Conservation (phyloP, 306 rosid species). For the Cucumis melo region DNA sequence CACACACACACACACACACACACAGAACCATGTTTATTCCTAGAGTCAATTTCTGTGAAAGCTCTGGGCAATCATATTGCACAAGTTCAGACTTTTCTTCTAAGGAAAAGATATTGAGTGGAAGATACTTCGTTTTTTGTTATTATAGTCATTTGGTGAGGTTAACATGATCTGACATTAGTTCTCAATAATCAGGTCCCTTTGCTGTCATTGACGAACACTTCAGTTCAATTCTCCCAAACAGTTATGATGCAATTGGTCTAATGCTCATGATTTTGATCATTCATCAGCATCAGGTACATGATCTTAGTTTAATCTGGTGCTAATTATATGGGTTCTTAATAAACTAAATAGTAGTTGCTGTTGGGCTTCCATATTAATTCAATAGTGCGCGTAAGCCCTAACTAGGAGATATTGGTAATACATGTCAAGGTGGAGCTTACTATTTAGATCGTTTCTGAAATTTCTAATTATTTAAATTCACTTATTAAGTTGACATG, state of each 20-base stretch:
- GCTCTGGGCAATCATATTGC: background rate
- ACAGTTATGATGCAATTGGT: constrained; percentile 87
- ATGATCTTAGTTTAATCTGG: background rate
- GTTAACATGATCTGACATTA: background rate
- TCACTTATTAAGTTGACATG: background rate
- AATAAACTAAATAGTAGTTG: background rate
- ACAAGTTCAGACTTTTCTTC: background rate
- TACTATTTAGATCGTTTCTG: background rate
- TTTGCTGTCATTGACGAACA: constrained; percentile 82
- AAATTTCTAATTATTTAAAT: background rate
- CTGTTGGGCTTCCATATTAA: background rate
- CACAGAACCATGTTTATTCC: background rate
- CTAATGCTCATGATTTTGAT: constrained; percentile 88
- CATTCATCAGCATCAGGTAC: constrained; percentile 83
- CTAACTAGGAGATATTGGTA: background rate
- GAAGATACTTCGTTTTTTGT: background rate
- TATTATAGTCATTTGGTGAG: background rate
- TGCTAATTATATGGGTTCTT: background rate
- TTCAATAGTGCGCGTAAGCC: background rate
- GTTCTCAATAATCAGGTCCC: constrained; percentile 45
- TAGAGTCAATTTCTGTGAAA: background rate
- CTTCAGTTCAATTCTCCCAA: constrained; percentile 60
- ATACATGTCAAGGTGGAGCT: background rate
- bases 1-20: too few relatives aligned
- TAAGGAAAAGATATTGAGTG: background rate